phyloP scores from a whole-genome alignment of 257 asterid genomes.

The Lithospermum erythrorhizon region DNA sequence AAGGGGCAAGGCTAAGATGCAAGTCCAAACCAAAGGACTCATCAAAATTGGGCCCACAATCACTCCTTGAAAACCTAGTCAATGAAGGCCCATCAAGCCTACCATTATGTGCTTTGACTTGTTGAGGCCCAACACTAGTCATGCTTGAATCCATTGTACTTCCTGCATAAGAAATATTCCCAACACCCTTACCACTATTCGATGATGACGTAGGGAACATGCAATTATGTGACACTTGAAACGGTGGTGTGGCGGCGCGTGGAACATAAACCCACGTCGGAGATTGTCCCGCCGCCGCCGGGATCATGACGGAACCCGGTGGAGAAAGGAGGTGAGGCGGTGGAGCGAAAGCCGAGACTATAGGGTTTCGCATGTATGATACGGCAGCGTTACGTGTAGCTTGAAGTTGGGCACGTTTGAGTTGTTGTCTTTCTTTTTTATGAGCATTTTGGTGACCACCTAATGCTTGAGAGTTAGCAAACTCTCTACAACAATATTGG shows the following conservation, averaged over 20 bases:
- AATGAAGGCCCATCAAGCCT: slow-evolving; percentile 60
- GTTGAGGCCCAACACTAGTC: slow-evolving; percentile 45
- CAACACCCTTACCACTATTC: slow-evolving; percentile 30
- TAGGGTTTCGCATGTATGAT: slow-evolving; percentile 84
- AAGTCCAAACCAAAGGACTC: not conserved
- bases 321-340: slow-evolving; percentile 73
- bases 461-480: slow-evolving; percentile 88
- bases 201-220: slow-evolving; percentile 36
- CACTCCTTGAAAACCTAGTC: slow-evolving; percentile 30
- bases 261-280: slow-evolving; percentile 72
- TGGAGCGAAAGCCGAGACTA: slow-evolving; percentile 70
- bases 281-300: slow-evolving; percentile 17
- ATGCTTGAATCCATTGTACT: slow-evolving; percentile 43
- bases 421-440: slow-evolving; percentile 86
- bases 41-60: slow-evolving; percentile 7
- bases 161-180: slow-evolving; percentile 36
- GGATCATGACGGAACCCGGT: slow-evolving; percentile 28
- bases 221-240: slow-evolving; percentile 68
- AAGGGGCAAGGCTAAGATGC: not conserved
- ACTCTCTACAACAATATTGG: slow-evolving; percentile 89
- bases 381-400: slow-evolving; percentile 84
- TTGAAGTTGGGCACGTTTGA: slow-evolving; percentile 83
- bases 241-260: slow-evolving; percentile 56
- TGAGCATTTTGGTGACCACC: slow-evolving; percentile 99
- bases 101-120: slow-evolving; percentile 43